Percentiles rank a stretch among this genome's conserved stretches.
phyloP scores from a whole-genome alignment of 2,329 filamentous ascomycete genomes.

The Escovopsis sp. region DNA sequence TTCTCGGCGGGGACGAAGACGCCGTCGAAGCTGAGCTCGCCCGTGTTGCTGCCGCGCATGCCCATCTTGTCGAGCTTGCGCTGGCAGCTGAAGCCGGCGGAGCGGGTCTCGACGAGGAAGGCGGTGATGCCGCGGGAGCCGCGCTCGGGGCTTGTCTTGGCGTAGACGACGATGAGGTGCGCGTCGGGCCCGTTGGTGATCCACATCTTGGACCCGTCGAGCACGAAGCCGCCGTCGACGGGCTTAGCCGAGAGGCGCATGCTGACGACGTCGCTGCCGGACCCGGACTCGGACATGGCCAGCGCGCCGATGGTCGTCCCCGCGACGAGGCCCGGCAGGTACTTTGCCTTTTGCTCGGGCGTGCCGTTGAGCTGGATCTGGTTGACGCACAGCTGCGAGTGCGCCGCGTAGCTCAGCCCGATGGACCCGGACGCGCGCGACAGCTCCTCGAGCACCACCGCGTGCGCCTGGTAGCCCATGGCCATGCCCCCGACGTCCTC shows the following conservation, averaged over 20 bases:
- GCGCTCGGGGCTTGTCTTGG: slow-evolving; percentile 72
- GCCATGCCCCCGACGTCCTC: slow-evolving; percentile 80
- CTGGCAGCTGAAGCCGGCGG: slow-evolving; percentile 68
- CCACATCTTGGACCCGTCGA: slow-evolving; percentile 97
- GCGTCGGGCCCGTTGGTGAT: slow-evolving; percentile 97
- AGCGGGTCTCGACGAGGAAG: slow-evolving; percentile 65
- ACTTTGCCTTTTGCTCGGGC: slow-evolving; percentile 61
- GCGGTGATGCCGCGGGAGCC: slow-evolving; percentile 88
- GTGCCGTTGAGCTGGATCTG: slow-evolving; percentile 85
- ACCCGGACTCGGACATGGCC: slow-evolving; percentile 87
- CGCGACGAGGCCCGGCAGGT: slow-evolving; percentile 66
- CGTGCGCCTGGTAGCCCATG: slow-evolving; percentile 95
- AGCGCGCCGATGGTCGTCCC: slow-evolving; percentile 74
- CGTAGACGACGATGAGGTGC: slow-evolving; percentile 89
- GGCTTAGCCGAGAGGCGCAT: slow-evolving; percentile 79
- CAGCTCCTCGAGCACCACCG: slow-evolving; percentile 88
- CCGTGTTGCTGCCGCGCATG: slow-evolving; percentile 94
- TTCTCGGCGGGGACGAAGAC: slow-evolving; percentile 80
- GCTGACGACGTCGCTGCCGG: slow-evolving; percentile 85
- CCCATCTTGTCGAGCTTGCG: slow-evolving; percentile 95
- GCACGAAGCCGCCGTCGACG: slow-evolving; percentile 69
- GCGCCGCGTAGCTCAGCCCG: slow-evolving; percentile 84
- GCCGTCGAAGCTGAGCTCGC: slow-evolving; percentile 79
- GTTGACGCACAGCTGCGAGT: slow-evolving; percentile 93
- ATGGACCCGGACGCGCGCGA: slow-evolving; percentile 74